phyloP scores from a whole-genome alignment of 148 eudicot species.

The Nepenthes mirabilis region DNA sequence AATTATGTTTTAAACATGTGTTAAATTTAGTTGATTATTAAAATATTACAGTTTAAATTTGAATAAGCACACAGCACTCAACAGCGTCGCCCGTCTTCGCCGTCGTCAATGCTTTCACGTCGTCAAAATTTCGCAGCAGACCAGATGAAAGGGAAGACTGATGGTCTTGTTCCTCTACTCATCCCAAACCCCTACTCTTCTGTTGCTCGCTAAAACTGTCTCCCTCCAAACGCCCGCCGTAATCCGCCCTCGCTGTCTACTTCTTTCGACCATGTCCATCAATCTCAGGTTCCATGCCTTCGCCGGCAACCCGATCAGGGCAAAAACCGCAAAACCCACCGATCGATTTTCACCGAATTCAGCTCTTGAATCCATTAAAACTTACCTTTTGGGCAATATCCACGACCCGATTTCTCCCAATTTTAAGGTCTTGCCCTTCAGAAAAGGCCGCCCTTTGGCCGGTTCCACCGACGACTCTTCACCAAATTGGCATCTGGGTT shows the following conservation, averaged over 20 bases:
- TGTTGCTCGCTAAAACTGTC: constrained; percentile 18
- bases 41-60: too few species aligned
- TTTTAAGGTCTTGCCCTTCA: constrained; percentile 67
- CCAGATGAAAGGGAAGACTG: constrained; percentile 8
- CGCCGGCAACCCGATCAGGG: constrained; percentile 59
- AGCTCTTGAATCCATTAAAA: constrained; percentile 49
- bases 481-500: constrained; percentile 79
- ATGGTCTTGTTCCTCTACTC: constrained; percentile 28
- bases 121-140: constrained; percentile 2
- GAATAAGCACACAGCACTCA: too few species aligned
- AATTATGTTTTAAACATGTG: too few species aligned
- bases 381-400: constrained; percentile 24
- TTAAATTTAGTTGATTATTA: too few species aligned
- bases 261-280: constrained; percentile 22
- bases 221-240: constrained; percentile 13
- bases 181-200: neutral
- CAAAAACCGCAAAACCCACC: constrained; percentile 52
- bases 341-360: constrained; percentile 46
- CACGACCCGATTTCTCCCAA: constrained; percentile 31
- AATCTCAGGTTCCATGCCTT: constrained; percentile 52
- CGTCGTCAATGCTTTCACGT: too few species aligned
- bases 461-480: constrained; percentile 18
- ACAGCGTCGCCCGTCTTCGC: too few species aligned
- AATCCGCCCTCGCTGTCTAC: constrained; percentile 4
- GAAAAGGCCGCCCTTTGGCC: constrained; percentile 71